These are phyloP conservation scores for Babesia microti DNA, from an alignment of 169 alveolate genomes.

Conservation along the genomic window DNA sequence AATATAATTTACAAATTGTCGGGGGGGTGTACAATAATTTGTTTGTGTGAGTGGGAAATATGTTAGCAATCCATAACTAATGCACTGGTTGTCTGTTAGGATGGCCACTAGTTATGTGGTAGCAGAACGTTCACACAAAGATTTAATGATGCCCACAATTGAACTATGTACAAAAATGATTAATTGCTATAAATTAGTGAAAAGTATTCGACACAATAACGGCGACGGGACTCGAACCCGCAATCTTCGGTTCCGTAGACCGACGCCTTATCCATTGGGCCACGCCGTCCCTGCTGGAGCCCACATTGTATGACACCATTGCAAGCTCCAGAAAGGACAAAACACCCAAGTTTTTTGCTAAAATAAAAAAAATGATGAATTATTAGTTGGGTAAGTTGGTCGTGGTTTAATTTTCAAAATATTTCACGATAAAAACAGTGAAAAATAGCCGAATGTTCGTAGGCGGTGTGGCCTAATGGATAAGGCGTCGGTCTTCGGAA, in stretches of 20 bases:
- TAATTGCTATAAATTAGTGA: not conserved
- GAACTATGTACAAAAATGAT: no score
- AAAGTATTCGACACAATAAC: slow-evolving; percentile 34
- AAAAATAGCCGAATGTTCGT: slow-evolving; percentile 2
- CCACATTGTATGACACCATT: slow-evolving; percentile 1
- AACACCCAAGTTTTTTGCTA: no score
- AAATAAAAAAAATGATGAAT: no score
- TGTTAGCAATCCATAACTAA: no score
- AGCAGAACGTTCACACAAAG: no score
- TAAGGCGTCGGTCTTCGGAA: slow-evolving; percentile 95
- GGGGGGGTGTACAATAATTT: no score
- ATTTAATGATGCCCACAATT: no score
- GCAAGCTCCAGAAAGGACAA: no score
- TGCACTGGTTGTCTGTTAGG: no score
- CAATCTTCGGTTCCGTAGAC: slow-evolving; percentile 95
- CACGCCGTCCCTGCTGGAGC: slow-evolving; percentile 76
- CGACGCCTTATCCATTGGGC: slow-evolving; percentile 96
- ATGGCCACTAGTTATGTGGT: no score
- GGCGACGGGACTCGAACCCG: slow-evolving; percentile 95
- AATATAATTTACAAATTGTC: no score
- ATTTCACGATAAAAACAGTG: not conserved
- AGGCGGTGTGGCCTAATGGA: slow-evolving; percentile 97
- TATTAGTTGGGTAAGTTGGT: not conserved
- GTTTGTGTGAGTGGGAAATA: no score
- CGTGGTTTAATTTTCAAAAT: not conserved